Conservation (phyloP, 2,329 filamentous ascomycete species). For the Septoria linicola region DNA sequence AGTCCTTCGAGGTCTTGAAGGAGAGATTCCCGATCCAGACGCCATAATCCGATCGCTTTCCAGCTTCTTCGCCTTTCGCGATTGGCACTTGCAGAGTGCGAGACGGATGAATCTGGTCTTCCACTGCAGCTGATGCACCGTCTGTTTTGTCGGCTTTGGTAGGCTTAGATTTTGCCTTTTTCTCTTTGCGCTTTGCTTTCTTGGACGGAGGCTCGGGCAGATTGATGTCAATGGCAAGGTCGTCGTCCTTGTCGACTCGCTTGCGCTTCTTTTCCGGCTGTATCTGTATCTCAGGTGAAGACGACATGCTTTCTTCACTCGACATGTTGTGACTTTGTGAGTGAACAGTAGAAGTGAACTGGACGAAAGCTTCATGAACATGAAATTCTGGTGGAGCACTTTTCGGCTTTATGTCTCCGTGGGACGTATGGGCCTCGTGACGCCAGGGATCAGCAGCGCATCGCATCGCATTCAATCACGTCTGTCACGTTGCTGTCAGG, state of each 20-base stretch:
- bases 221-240: conserved; percentile 80
- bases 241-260: conserved; percentile 51
- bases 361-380: neutral
- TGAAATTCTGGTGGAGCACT: conserved; percentile 9
- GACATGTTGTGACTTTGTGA: conserved; percentile 5
- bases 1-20: conserved; percentile 73
- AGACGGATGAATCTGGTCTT: conserved; percentile 15
- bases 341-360: conserved; percentile 1
- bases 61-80: conserved; percentile 20
- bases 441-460: conserved; percentile 5
- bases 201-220: conserved; percentile 95
- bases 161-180: conserved; percentile 57
- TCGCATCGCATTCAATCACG: conserved; percentile 1
- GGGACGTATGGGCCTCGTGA: too few relatives aligned
- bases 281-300: conserved; percentile 14
- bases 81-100: conserved; percentile 13
- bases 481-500: neutral
- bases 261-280: conserved; percentile 62
- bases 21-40: conserved; percentile 96
- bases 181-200: conserved; percentile 83
- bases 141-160: conserved; percentile 17
- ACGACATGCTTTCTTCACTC: conserved; percentile 18
- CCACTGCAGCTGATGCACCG: conserved; percentile 9
- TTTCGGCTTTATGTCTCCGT: too few relatives aligned
- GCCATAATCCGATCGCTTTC: conserved; percentile 71